A percentile compares a stretch with the other conserved stretches of the same genome.
Evolutionary conservation across 2,329 filamentous ascomycete species (phyloP).

Genomic region (Hypomyces rosellus): DNA sequence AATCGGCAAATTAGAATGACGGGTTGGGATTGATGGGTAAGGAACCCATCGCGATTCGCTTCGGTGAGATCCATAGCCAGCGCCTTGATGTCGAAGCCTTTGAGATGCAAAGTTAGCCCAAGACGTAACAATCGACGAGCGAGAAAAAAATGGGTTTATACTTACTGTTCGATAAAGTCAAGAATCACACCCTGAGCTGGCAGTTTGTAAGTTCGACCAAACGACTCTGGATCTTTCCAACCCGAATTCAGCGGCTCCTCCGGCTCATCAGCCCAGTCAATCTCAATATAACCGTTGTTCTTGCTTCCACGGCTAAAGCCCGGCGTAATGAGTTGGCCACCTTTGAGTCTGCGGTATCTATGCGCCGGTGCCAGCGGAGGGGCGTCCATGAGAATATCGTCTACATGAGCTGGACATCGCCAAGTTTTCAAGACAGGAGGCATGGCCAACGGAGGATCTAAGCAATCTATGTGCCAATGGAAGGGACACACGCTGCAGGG

Average conservation of each 20-base stretch:
- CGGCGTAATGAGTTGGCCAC: conserved; percentile 45
- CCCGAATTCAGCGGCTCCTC: conserved; percentile 48
- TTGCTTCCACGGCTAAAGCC: conserved; percentile 55
- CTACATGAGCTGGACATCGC: conserved; percentile 83
- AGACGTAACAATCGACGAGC: not conserved
- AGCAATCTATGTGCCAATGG: conserved; percentile 88
- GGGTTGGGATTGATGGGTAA: conserved; percentile 19
- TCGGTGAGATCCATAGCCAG: conserved; percentile 29
- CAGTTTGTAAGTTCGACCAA: conserved; percentile 60
- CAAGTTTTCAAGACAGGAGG: conserved; percentile 73
- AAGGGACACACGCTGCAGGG: conserved; percentile 77
- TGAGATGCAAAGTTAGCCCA: conserved; percentile 6
- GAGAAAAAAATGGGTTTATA: conserved; percentile 9
- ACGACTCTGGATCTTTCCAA: conserved; percentile 53
- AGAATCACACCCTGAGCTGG: conserved; percentile 59
- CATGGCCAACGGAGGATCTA: conserved; percentile 75
- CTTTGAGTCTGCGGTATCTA: conserved; percentile 55
- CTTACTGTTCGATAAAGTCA: conserved; percentile 65
- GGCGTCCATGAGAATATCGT: conserved; percentile 61
- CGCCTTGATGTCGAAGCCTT: conserved; percentile 33
- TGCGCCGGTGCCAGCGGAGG: conserved; percentile 55
- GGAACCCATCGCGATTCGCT: conserved; percentile 26
- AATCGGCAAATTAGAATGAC: conserved; percentile 16
- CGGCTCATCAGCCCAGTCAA: conserved; percentile 54
- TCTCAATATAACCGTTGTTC: conserved; percentile 67